These are phyloP conservation scores for Amauroascus verrucosus DNA, from an alignment of 2,329 filamentous ascomycete genomes.

Conservation along the genomic window DNA sequence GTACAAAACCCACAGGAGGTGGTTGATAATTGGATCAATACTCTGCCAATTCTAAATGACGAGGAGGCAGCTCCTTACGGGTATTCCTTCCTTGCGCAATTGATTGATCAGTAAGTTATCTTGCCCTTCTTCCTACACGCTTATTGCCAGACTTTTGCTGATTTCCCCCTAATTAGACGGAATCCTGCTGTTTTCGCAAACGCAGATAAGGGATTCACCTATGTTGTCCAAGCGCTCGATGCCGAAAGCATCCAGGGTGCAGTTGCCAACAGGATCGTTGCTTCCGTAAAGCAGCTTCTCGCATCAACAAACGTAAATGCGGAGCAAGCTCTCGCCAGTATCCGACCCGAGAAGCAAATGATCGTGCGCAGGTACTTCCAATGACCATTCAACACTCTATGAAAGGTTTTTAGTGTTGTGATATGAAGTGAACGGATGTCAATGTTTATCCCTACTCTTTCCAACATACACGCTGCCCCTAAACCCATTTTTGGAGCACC, in stretches of 20 bases:
- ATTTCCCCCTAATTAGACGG: constrained; percentile 49
- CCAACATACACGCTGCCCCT: not conserved
- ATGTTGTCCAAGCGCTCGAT: constrained; percentile 79
- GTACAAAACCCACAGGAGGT: constrained; percentile 67
- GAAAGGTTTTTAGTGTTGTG: not conserved
- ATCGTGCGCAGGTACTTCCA: constrained; percentile 70
- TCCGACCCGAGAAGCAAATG: constrained; percentile 70
- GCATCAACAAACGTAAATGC: constrained; percentile 64
- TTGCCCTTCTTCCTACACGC: constrained; percentile 7
- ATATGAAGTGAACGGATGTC: not conserved
- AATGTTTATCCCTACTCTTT: not conserved
- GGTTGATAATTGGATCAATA: constrained; percentile 77
- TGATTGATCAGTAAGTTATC: constrained; percentile 81
- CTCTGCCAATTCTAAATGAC: constrained; percentile 83
- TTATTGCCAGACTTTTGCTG: constrained; percentile 11
- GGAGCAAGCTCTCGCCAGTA: constrained; percentile 55
- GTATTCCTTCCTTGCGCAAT: constrained; percentile 78
- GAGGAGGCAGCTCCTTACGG: constrained; percentile 96
- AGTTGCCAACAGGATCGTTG: constrained; percentile 65
- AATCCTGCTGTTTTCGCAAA: constrained; percentile 70
- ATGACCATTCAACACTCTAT: constrained; percentile 30
- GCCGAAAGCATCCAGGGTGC: constrained; percentile 81
- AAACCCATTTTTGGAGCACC: not conserved
- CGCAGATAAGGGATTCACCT: constrained; percentile 70
- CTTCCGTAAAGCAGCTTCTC: constrained; percentile 67